Percentiles rank a stretch among this genome's conserved stretches.
phyloP scores from a whole-genome alignment of 352 stramenopile genomes.

The Phytopythium helicoides region DNA sequence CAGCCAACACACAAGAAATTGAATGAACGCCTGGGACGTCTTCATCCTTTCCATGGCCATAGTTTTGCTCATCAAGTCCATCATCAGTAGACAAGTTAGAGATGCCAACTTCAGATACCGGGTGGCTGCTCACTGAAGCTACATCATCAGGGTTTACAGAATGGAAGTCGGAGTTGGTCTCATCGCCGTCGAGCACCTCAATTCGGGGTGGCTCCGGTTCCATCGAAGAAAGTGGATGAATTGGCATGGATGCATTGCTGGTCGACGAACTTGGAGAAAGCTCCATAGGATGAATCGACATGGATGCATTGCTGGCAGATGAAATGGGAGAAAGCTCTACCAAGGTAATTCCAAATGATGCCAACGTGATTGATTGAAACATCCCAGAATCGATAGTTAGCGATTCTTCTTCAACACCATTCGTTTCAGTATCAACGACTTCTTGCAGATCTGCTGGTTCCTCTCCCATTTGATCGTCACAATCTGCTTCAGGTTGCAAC shows the following conservation, averaged over 20 bases:
- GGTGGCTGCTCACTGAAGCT: neutral
- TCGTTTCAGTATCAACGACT: neutral
- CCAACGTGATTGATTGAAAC: constrained; percentile 35
- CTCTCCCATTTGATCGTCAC: too few species aligned
- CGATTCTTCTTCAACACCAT: neutral
- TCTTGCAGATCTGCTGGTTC: neutral
- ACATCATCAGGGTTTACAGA: too few species aligned
- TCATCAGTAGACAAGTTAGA: too few species aligned
- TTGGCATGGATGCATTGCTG: too few species aligned
- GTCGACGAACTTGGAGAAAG: constrained; percentile 18
- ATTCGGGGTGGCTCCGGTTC: neutral
- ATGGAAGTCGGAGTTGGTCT: neutral
- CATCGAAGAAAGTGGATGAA: neutral
- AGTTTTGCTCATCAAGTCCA: too few species aligned
- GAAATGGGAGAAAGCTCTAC: constrained; percentile 33
- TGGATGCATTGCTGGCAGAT: too few species aligned
- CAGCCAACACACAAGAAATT: too few species aligned
- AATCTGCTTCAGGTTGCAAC: too few species aligned
- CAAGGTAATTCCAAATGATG: constrained; percentile 42
- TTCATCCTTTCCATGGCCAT: too few species aligned
- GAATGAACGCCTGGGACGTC: too few species aligned
- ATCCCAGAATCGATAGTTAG: constrained; percentile 9
- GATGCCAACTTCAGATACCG: too few species aligned
- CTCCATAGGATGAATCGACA: constrained; percentile 15
- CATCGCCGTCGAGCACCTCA: neutral